Evolutionary conservation across 2,329 filamentous ascomycete genomes (phyloP), one percentile per base, ranked within the genome.

Genomic region (Polychaeton citri): DNA sequence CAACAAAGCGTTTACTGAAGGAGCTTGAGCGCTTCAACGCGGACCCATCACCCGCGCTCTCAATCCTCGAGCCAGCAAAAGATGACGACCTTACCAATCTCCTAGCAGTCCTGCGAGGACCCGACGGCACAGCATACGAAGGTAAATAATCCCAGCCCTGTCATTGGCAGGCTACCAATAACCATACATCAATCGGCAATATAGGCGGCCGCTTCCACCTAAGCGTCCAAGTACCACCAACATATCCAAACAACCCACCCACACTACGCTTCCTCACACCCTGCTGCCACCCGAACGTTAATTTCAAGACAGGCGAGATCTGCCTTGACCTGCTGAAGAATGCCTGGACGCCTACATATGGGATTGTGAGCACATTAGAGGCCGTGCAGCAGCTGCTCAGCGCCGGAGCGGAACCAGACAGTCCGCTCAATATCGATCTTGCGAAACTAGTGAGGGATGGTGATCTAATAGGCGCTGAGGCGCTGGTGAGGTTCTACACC

Each of bases 291-390:
- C 78, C 87, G 33, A 95, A 95, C 60, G 76, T 81, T 32, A 64
- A 71, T 42, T 76, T 75, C 55, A 64, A 66, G 47, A 86, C 76
- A 2, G 90, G 90, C 48, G 87, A 95, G 61, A 90, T 98, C 54
- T 98, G 90, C 59, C 74, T 96, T 19, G 90, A 95, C 54, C 70
- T 96, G 43, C 69, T 98, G 34, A 76, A 73, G 41, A 66, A 64
- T 1, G 71, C 72, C 13, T 96, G 88, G 88, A 81, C 82, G 40
- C 83, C 87, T 1, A 77, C 84, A 13, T 90, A 94, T 59, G 87
- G 79, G 28, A 71, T 96, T 15, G 71, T 79, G 21, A 74, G 79
- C 51, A 81, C 79, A 42, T 64, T 88, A 51, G 78, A 81, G 48
- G 76, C 76, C 32, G 71, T 88, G 44, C 73, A 81, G 46, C 71